Evolutionary conservation across 345 rosid genomes (phyloP).

Genomic region (Excoecaria agallocha): DNA sequence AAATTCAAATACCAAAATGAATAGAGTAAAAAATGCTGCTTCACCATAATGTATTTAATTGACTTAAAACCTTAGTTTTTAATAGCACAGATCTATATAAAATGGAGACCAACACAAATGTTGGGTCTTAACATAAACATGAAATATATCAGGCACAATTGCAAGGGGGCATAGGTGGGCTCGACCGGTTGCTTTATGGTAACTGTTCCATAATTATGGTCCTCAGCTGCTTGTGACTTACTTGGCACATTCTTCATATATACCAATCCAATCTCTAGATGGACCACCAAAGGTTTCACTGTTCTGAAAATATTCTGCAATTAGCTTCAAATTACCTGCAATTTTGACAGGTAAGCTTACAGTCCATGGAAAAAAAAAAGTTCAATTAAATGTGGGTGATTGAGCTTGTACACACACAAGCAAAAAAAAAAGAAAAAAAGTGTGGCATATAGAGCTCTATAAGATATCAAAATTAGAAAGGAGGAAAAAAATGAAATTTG

Average conservation of each 20-base stretch:
- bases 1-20: not conserved
- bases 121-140: not conserved
- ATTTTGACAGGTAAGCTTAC: not conserved
- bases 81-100: not conserved
- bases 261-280: constrained; percentile 82
- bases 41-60: not conserved
- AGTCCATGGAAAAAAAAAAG: not conserved
- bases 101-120: not conserved
- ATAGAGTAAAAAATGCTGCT: not conserved
- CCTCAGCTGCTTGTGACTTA: constrained; percentile 36
- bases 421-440: not conserved
- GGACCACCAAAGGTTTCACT: constrained; percentile 85
- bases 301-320: constrained; percentile 87
- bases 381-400: not conserved
- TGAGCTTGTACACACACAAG: no score
- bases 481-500: not conserved
- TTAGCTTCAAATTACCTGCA: constrained; percentile 79
- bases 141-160: not conserved
- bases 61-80: not conserved
- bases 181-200: not conserved
- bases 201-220: not conserved
- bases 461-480: constrained; percentile 1
- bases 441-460: not conserved
- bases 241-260: constrained; percentile 85
- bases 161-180: not conserved